Base-by-base conservation (phyloP, 495 filamentous ascomycete genomes). In the Lophiotrema nucula region DNA sequence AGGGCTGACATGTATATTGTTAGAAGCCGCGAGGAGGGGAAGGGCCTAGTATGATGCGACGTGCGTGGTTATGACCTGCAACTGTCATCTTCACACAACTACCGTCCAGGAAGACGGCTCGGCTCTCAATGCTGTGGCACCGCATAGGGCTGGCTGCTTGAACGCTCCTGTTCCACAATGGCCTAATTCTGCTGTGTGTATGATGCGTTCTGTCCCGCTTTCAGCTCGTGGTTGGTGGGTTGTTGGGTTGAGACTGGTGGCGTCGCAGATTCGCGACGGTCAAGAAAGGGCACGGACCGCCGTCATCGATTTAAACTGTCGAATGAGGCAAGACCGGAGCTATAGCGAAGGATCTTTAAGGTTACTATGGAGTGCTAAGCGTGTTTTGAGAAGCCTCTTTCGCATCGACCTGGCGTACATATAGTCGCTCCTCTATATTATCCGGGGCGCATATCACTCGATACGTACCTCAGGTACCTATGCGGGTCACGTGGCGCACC, bases 11-110 rank as follows among this genome's bases (percentile, higher is more conserved):
- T n/a, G n/a, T n/a, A n/a, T n/a, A n/a, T n/a, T n/a, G n/a, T n/a
- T n/a, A n/a, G n/a, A n/a, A n/a, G n/a, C n/a, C n/a, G n/a, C n/a
- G n/a, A n/a, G n/a, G n/a, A n/a, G n/a, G n/a, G n/a, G n/a, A n/a
- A n/a, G n/a, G n/a, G n/a, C n/a, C n/a, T n/a, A n/a, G n/a, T n/a
- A n/a, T n/a, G n/a, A n/a, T n/a, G n/a, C n/a, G n/a, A n/a, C n/a
- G n/a, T n/a, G 28, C 54, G 54, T 57, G 44, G 43, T 5, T 48
- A 41, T 23, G 18, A 22, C 16, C 41, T 21, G n/a, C 4, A 52
- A 53, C 26, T 59, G 56, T 53, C 56, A 59, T 53, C 47, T 37
- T 59, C 56, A 50, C 22, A 59, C 56, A 26, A n/a, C 4, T 12
- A 18, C 12, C 13, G 28, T 52, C 31, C 56, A 26, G 19, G 13